Base-by-base conservation (phyloP, 371 early-diverging fungal species). In the Blakeslea trispora region DNA sequence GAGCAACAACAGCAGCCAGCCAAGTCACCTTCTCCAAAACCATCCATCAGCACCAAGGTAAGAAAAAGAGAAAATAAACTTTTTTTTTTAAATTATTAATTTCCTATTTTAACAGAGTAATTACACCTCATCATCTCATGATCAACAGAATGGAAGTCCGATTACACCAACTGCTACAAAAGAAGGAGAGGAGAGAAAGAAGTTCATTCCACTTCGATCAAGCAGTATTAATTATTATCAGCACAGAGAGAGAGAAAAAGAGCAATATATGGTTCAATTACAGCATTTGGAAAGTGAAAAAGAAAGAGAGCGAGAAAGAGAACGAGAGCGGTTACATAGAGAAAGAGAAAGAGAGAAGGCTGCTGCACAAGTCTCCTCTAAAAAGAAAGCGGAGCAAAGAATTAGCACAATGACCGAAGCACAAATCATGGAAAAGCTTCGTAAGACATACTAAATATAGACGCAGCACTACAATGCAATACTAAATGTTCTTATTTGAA, bases 351-450 rank as follows among this genome's bases (percentile, higher is more conserved):
- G 59, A 57, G 72, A 66, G 37, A 72, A 63, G 54, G 55, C 68
- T 11, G 69, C 71, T 55, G 59, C 66, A 39, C 45, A 58, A 2
- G 65, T 59, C 2, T 61, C 68, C 22, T 54, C 71, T 15, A 64
- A 62, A 5, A 69, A 72, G 69, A 83, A 80, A 63, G 77, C 75
- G 0, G 87, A 86, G 55, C 84, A 82, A 52, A 77, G 91, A 52
- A 82, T 94, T 61, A 91, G 91, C 41, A 92, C 91, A 24, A 81
- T 96, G 89, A 84, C 93, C 5, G 96, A 95, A 65, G 79, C 90
- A 19, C 92, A 98, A 72, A 85, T 96, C 49, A 95, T 96, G 96
- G 91, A 91, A 23, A 89, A 85, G 67, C 69, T 92, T 46, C 78
- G 91, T 62, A 75, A 62, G 76, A 55, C 2, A 40, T 21, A 22